Conservation (phyloP, 257 asterid genomes). For the Ilex asprella region DNA sequence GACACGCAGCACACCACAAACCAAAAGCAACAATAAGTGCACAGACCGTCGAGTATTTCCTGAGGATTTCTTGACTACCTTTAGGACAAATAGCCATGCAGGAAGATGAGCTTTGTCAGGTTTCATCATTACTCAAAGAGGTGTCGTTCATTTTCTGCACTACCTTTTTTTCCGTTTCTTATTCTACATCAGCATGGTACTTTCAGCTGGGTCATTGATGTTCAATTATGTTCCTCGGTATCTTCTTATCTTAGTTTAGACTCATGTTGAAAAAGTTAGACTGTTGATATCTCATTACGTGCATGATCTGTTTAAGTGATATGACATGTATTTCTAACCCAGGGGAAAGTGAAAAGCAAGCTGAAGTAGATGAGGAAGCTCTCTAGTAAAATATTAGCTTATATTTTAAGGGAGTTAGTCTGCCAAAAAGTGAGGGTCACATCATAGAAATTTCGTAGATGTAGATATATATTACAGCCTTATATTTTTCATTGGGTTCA, state of each 20-base stretch:
- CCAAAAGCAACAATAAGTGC: constrained; percentile 20
- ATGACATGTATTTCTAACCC: too few species aligned
- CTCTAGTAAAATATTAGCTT: not conserved
- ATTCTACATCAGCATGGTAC: not conserved
- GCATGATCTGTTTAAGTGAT: too few species aligned
- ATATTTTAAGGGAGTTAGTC: not conserved
- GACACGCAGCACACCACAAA: constrained; percentile 12
- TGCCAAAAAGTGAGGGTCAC: not conserved
- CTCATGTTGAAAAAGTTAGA: too few species aligned
- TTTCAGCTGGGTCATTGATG: not conserved
- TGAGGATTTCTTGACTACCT: constrained; percentile 68
- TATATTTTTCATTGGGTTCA: too few species aligned
- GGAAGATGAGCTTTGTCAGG: constrained; percentile 63
- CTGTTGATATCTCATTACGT: too few species aligned
- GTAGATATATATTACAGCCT: too few species aligned
- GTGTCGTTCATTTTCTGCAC: constrained; percentile 27
- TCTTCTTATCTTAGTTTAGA: too few species aligned
- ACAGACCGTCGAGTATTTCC: constrained; percentile 43
- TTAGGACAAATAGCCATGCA: constrained; percentile 80
- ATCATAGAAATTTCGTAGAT: not conserved
- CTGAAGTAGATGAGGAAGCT: not conserved
- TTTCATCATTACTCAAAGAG: constrained; percentile 74
- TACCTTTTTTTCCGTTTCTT: not conserved
- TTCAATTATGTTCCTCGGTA: not conserved
- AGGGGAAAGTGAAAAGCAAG: not conserved